Base-by-base conservation (phyloP, 192 early-diverging fungal genomes). In the Kappamyces sp. region DNA sequence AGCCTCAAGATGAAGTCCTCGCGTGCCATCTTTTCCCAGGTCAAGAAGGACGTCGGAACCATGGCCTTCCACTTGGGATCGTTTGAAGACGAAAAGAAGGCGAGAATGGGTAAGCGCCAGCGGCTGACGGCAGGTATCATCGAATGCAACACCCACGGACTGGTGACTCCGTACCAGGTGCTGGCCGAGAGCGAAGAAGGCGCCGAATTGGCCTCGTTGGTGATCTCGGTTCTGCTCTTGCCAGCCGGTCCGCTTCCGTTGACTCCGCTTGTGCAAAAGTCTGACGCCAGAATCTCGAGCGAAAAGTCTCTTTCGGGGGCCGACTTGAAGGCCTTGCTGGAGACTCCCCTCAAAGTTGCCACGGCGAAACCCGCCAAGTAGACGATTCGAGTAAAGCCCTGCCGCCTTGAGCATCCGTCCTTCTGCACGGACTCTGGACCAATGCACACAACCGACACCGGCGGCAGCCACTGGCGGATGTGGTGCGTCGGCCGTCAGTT, bases 1-100 rank as follows among this genome's bases (percentile, higher is more conserved):
- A 73, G 77, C 58, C 80, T 94, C 69, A 95, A 94, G 82, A 88
- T 93, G 79, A 79, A 89, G 67, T 72, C 92, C 33, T 87, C 92
- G 34, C 86, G 88, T 52, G 71, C 73, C 3, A 79, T 90, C 8
- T 71, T 87, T 51, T 75, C 66, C 64, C 86, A 91, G 66, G 82
- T 93, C 68, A 80, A 77, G 52, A 83, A 78, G 58, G 79, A 85
- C 72, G 90, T 87, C 68, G 89, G 89, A 49, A 74, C 74, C 42
- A 93, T 94, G 80, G 90, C 90, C 44, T 98, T 98, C 77, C 80
- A 87, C 50, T 70, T 94, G 51, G 82, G 89, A 49, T 72, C 84
- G 60, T 84, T 91, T 69, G 87, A 86, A 2, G 94, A 98, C 75
- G 89, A 92, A 75, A 87, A 86, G 70, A 92, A 90, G 78, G 90